Base-by-base conservation (phyloP, 345 rosid species). In the Erysimum cheiranthoides region DNA sequence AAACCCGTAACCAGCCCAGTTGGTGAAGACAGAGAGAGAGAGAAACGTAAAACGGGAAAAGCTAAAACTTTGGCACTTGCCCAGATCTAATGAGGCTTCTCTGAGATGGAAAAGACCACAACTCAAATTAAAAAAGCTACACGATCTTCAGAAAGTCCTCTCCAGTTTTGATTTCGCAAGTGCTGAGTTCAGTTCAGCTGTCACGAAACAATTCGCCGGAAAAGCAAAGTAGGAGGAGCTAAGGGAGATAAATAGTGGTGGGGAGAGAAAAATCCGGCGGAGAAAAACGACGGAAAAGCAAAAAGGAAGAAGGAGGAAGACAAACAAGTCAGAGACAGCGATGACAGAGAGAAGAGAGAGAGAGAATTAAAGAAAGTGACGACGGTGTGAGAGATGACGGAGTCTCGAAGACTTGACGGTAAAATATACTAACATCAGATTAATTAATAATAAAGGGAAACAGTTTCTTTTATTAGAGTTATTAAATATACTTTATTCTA, bases 271-370 rank as follows among this genome's bases (percentile, higher is more conserved):
- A 35, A 50, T 50, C 74, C 74, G 66, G 71, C 66, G 75, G 65
- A 64, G 80, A 70, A 77, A 66, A 82, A 72, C 73, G 82, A 70
- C 75, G 61, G 61, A 28, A 25, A 43, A 73, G 63, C 53, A 62
- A 65, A 34, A 45, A 31, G 66, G 74, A 46, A 70, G 64, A 52
- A 68, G 74, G 67, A 70, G 40, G 65, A 63, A 69, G 75, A 71
- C 68, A 64, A 49, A 8, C 66, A 72, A 80, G 78, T 71, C 84
- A 69, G 82, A 76, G 69, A 54, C 75, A 71, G 83, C 66, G 73
- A 76, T 56, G 79, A 77, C 54, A 65, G 58, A 25, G 70, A 59
- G 71, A 50, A 49, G 56, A 61, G 16, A 38, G 31, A 34, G n/a
- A 1, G 16, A 54, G 25, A n/a, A n/a, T 21, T 21, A 14, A 45